Conservation (phyloP, 768 basidiomycete species). For the Rhodotorula graminis region DNA sequence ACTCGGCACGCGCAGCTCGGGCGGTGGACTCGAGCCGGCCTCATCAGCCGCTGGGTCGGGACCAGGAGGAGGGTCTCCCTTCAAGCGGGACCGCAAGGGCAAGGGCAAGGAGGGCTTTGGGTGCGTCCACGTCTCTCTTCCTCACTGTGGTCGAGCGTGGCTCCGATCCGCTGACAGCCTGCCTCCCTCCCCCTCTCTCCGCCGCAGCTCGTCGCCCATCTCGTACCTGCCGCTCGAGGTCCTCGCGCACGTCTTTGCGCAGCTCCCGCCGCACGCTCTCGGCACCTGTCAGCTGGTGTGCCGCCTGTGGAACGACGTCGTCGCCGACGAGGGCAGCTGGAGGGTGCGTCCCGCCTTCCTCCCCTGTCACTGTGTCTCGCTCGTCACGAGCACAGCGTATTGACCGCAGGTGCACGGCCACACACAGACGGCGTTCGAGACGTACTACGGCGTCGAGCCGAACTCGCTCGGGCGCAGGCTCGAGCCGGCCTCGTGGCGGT, state of each 20-base stretch:
- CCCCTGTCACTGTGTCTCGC: no score
- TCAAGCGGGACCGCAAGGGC: conserved; percentile 1
- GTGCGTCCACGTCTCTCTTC: background rate
- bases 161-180: no score
- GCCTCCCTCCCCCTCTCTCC: no score
- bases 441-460: conserved; percentile 16
- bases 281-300: conserved; percentile 25
- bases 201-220: conserved; percentile 21
- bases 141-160: no score
- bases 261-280: conserved; percentile 22
- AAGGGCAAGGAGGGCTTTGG: background rate
- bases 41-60: no score
- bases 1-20: no score
- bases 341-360: conserved; percentile 10
- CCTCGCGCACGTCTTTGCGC: conserved; percentile 33
- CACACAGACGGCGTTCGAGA: conserved; percentile 27
- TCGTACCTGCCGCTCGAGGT: conserved; percentile 24
- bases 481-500: conserved; percentile 20
- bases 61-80: background rate
- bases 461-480: conserved; percentile 14
- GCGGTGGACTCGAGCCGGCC: no score
- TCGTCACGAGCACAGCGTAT: no score
- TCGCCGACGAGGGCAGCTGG: conserved; percentile 30
- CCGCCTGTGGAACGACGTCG: conserved; percentile 15
- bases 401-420: no score